A percentile compares a stretch with the other conserved stretches of the same genome.
phyloP scores from a whole-genome alignment of 1,284 basidiomycete species.

The Filobasidium uniguttulatum region DNA sequence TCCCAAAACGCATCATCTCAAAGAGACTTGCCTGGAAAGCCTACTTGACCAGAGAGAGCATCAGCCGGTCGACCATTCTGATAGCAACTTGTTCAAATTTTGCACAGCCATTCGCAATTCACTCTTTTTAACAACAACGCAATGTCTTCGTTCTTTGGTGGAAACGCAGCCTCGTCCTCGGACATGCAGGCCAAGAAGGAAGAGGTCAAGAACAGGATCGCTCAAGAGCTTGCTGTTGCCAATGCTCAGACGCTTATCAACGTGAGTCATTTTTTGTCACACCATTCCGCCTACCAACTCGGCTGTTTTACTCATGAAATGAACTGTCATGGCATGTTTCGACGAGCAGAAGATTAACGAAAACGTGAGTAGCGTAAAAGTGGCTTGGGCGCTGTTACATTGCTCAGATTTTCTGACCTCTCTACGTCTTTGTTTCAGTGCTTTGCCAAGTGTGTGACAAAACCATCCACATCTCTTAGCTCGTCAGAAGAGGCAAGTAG shows the following conservation, averaged over 20 bases:
- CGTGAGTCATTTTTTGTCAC: constrained; percentile 10
- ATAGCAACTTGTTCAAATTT: too few species aligned
- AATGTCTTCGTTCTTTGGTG: constrained; percentile 13
- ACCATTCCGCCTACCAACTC: not conserved
- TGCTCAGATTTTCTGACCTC: not conserved
- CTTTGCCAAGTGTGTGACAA: constrained; percentile 35
- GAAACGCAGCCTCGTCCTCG: constrained; percentile 11
- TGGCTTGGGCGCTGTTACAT: not conserved
- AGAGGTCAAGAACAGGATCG: constrained; percentile 36
- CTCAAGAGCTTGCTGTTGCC: constrained; percentile 36
- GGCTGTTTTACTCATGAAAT: not conserved
- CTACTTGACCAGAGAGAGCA: too few species aligned
- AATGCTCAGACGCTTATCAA: constrained; percentile 37
- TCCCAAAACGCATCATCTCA: too few species aligned
- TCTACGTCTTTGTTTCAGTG: constrained; percentile 22
- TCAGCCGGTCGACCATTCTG: too few species aligned
- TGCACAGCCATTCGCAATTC: too few species aligned
- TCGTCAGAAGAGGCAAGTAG: constrained; percentile 31
- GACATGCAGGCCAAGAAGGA: constrained; percentile 34
- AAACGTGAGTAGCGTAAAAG: constrained; percentile 31
- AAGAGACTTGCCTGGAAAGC: too few species aligned
- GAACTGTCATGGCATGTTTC: not conserved
- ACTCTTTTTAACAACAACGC: too few species aligned
- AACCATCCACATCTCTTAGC: constrained; percentile 27
- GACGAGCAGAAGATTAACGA: constrained; percentile 35